Conservation (phyloP, 108 stramenopile genomes). For the Skeletonema potamos region DNA sequence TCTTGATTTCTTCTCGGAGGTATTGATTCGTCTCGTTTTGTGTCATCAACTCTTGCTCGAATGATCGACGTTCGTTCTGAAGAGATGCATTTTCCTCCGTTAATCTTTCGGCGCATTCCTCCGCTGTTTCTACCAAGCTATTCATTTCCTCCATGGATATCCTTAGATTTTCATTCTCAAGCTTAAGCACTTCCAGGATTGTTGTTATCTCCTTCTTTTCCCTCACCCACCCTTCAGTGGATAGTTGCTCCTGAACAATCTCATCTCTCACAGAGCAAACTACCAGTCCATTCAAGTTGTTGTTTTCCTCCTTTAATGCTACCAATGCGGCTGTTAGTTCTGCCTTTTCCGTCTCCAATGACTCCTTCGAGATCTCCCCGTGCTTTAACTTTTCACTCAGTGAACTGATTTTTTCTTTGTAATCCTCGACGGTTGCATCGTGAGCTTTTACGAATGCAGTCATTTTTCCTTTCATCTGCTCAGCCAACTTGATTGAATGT, state of each 20-base stretch:
- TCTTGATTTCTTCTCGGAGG: constrained; percentile 17
- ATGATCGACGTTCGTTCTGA: constrained; percentile 2
- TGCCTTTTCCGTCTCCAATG: constrained; percentile 7
- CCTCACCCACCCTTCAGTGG: background rate
- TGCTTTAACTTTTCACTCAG: background rate
- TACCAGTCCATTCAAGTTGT: constrained; percentile 13
- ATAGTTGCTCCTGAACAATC: constrained; percentile 9
- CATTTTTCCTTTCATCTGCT: constrained; percentile 13
- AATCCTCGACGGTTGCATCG: constrained; percentile 13
- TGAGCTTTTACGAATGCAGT: constrained; percentile 6
- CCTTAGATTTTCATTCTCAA: constrained; percentile 8
- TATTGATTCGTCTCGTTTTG: constrained; percentile 3
- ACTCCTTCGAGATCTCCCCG: background rate
- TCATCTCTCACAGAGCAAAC: constrained; percentile 10
- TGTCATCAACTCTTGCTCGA: background rate
- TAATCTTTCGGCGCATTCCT: constrained; percentile 1
- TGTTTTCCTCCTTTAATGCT: constrained; percentile 2
- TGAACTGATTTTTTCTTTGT: constrained; percentile 3
- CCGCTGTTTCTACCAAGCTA: constrained; percentile 4
- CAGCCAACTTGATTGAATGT: constrained; percentile 10
- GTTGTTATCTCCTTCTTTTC: constrained; percentile 6
- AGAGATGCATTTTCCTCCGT: constrained; percentile 12
- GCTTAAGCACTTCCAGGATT: background rate
- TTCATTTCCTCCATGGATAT: constrained; percentile 11
- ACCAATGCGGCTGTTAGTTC: constrained; percentile 6